Evolutionary conservation across 2,329 filamentous ascomycete species (phyloP), one percentile per base, ranked within the genome.

Genomic region (Fusarium siculi): DNA sequence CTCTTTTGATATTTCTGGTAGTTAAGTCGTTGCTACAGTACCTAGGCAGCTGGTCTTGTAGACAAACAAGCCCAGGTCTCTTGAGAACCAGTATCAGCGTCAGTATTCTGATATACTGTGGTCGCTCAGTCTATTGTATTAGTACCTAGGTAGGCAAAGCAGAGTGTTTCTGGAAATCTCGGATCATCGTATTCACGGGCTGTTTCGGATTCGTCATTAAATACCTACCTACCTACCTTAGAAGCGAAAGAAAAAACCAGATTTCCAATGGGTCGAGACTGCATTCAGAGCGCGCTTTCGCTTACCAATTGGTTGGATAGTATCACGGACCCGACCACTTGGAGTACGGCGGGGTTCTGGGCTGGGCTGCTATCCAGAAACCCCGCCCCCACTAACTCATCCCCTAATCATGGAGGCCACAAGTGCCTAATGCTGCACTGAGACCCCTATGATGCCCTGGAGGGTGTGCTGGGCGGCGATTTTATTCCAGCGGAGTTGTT

Each of bases 371-470:
- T 59, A 18, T 46, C 40, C 30, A 68, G 34, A 57, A 40, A 56
- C 70, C 70, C 70, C 66, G 62, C 70, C 70, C 70, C 70, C 70
- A 74, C 70, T 67, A 73, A 54, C 36, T 40, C 25, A 11, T 40
- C 36, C 50, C 23, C 36, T n/a, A 42, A 21, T 9, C 47, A 32
- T 25, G 25, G 44, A 30, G 44, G 44, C 44, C n/a, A 30, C 16
- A 32, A 37, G 43, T 34, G 42, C 44, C 30, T n/a, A 12, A 28
- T 9, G 19, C 9, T 30, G 42, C 40, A 62, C 47, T 52, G 56
- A 46, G 54, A 43, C 65, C 59, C 65, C 42, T 69, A 70, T 52
- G 59, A 70, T 47, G 42, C 50, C 43, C 67, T 46, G 54, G n/a
- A 44, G n/a, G 43, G 54, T 50, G 49, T 57, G 43, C 66, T 70